phyloP scores from a whole-genome alignment of 139 green algal species.

The Bryopsis sp. region DNA sequence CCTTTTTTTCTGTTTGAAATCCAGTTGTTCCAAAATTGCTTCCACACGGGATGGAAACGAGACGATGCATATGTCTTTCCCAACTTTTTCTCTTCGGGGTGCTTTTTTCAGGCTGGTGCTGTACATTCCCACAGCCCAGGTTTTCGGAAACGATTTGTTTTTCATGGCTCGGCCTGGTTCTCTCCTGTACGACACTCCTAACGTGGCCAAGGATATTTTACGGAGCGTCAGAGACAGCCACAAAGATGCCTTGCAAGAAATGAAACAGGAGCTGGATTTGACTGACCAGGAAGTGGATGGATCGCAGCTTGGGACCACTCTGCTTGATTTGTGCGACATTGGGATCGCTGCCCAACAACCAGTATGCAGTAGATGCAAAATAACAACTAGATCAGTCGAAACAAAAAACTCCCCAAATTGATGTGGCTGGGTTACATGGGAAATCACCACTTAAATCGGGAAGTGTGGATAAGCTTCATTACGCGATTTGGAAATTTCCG shows the following conservation, averaged over 20 bases:
- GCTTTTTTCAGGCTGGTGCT: neutral
- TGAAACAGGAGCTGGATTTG: neutral
- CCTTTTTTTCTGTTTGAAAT: too few relatives aligned
- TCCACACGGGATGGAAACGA: too few relatives aligned
- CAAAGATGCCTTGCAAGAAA: neutral
- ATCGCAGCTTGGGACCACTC: neutral
- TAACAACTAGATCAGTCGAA: too few relatives aligned
- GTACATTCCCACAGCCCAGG: conserved; percentile 2
- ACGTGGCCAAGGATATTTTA: conserved; percentile 2
- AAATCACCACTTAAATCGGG: too few relatives aligned
- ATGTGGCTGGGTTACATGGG: too few relatives aligned
- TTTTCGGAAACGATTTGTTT: neutral
- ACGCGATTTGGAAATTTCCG: too few relatives aligned
- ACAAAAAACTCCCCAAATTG: too few relatives aligned
- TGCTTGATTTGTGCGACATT: conserved; percentile 5
- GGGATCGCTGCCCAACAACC: neutral
- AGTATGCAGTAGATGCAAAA: neutral
- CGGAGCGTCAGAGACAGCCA: neutral
- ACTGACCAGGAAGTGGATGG: neutral
- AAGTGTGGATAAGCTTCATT: too few relatives aligned
- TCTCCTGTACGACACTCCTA: neutral
- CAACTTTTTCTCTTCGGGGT: too few relatives aligned
- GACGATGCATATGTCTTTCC: too few relatives aligned
- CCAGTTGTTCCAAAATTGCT: too few relatives aligned
- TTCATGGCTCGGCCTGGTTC: neutral